These are phyloP conservation scores for Trichodelitschia bisporula DNA, from an alignment of 495 filamentous ascomycete species.

Conservation along the genomic window DNA sequence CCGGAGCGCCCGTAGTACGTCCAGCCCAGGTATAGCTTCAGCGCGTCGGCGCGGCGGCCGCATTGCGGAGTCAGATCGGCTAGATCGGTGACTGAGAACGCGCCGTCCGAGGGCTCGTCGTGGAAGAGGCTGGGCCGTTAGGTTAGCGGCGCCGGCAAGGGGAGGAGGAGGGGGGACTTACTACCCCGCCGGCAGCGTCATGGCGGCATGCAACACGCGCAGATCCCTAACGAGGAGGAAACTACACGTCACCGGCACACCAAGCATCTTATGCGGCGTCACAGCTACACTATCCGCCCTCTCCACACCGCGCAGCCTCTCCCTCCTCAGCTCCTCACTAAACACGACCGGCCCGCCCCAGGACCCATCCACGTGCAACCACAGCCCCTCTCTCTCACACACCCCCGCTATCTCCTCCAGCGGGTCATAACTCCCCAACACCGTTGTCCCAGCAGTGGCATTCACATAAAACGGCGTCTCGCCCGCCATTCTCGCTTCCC, in stretches of 20 bases:
- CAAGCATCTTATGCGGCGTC: slow-evolving; percentile 95
- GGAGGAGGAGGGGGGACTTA: background rate
- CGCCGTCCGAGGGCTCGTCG: slow-evolving; percentile 16
- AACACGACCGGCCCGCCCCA: slow-evolving; percentile 81
- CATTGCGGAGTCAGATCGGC: slow-evolving; percentile 86
- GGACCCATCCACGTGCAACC: slow-evolving; percentile 76
- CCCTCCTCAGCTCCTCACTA: slow-evolving; percentile 28
- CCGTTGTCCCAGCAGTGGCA: slow-evolving; percentile 84
- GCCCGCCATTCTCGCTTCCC: slow-evolving; percentile 31
- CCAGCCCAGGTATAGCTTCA: slow-evolving; percentile 77
- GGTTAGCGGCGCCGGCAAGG: background rate
- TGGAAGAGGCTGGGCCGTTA: slow-evolving; percentile 35
- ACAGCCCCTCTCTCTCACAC: slow-evolving; percentile 46
- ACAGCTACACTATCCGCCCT: slow-evolving; percentile 59
- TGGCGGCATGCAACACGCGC: slow-evolving; percentile 49
- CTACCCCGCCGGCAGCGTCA: slow-evolving; percentile 70
- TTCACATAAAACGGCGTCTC: slow-evolving; percentile 85
- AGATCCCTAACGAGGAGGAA: slow-evolving; percentile 64
- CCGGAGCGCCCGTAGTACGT: slow-evolving; percentile 57
- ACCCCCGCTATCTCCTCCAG: slow-evolving; percentile 45
- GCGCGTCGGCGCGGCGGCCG: slow-evolving; percentile 56
- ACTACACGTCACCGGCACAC: slow-evolving; percentile 70
- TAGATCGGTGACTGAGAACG: slow-evolving; percentile 49
- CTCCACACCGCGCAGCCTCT: slow-evolving; percentile 33
- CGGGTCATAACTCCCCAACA: slow-evolving; percentile 73